Evolutionary conservation across 169 alveolate species (phyloP).

Genomic region (Plasmodium gonderi): DNA sequence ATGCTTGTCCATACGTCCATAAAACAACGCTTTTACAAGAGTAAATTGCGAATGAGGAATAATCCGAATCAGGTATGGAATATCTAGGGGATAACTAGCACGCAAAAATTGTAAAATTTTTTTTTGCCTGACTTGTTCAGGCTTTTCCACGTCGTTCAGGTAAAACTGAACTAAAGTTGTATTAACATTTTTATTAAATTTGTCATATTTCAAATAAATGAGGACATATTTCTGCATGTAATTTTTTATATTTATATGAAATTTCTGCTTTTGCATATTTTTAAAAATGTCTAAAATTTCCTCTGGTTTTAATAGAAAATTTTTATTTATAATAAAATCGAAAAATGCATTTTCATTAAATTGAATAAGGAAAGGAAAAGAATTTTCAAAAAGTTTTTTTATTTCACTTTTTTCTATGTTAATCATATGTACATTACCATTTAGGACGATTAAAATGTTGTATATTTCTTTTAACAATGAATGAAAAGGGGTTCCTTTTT

Average conservation of each 20-base stretch:
- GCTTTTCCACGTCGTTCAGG: conserved; percentile 34
- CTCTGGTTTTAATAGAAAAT: conserved; percentile 24
- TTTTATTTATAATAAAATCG: conserved; percentile 13
- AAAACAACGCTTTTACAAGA: conserved; percentile 13
- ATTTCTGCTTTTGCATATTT: not conserved
- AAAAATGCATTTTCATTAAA: conserved; percentile 51
- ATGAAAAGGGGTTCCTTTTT: not conserved
- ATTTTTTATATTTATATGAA: conserved; percentile 1
- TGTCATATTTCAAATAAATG: conserved; percentile 37
- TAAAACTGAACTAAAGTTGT: conserved; percentile 34
- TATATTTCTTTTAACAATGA: conserved; percentile 27
- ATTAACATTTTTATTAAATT: conserved; percentile 35
- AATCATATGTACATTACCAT: conserved; percentile 30
- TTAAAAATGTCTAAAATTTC: conserved; percentile 31
- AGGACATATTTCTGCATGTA: conserved; percentile 51
- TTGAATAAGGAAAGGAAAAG: conserved; percentile 53
- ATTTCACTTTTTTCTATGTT: conserved; percentile 12
- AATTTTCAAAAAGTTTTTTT: conserved; percentile 39
- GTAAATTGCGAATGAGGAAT: not conserved
- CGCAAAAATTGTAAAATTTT: conserved; percentile 19
- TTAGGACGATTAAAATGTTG: conserved; percentile 27
- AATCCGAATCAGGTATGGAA: not conserved
- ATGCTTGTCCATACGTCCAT: conserved; percentile 22
- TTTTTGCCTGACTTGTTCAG: conserved; percentile 31
- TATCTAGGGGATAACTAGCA: conserved; percentile 18